Percentiles rank a stretch among this genome's conserved stretches.
Evolutionary conservation across 2,329 filamentous ascomycete species (phyloP).

Genomic region (Colletotrichum incanum): DNA sequence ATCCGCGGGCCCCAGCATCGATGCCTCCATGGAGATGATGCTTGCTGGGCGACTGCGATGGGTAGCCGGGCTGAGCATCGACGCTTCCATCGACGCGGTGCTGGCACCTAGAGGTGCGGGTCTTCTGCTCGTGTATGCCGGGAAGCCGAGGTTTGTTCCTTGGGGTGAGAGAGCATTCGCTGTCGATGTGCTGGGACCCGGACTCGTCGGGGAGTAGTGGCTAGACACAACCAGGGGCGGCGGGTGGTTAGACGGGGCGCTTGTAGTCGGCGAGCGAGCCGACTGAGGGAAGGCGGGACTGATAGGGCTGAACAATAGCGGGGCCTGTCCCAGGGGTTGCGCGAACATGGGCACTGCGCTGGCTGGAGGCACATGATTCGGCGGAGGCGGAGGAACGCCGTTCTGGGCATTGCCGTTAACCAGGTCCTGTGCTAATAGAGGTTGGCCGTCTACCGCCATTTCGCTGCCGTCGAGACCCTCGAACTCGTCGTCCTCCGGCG

Average conservation of each 20-base stretch:
- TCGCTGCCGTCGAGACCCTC: slow-evolving; percentile 58
- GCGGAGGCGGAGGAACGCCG: slow-evolving; percentile 35
- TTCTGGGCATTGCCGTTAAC: slow-evolving; percentile 38
- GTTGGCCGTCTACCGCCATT: slow-evolving; percentile 54
- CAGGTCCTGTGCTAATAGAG: slow-evolving; percentile 41
- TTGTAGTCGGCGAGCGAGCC: slow-evolving; percentile 24
- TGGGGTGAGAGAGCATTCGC: slow-evolving; percentile 41
- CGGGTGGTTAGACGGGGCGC: slow-evolving; percentile 32
- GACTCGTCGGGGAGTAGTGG: slow-evolving; percentile 30
- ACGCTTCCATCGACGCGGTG: slow-evolving; percentile 42
- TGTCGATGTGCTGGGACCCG: slow-evolving; percentile 24
- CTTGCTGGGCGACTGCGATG: slow-evolving; percentile 36
- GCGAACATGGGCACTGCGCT: slow-evolving; percentile 38
- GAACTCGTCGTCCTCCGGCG: slow-evolving; percentile 62
- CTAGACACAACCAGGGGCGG: slow-evolving; percentile 36
- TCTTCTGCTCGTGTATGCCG: slow-evolving; percentile 35
- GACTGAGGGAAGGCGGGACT: slow-evolving; percentile 34
- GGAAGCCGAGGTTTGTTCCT: slow-evolving; percentile 40
- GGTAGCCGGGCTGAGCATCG: slow-evolving; percentile 37
- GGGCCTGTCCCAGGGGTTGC: slow-evolving; percentile 37
- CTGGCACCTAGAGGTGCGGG: slow-evolving; percentile 40
- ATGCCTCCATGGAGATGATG: slow-evolving; percentile 41
- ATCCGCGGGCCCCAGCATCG: slow-evolving; percentile 35
- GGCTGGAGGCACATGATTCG: slow-evolving; percentile 32
- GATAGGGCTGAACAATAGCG: slow-evolving; percentile 36